phyloP scores from a whole-genome alignment of 352 stramenopile species.

The Globisporangium nagaii region DNA sequence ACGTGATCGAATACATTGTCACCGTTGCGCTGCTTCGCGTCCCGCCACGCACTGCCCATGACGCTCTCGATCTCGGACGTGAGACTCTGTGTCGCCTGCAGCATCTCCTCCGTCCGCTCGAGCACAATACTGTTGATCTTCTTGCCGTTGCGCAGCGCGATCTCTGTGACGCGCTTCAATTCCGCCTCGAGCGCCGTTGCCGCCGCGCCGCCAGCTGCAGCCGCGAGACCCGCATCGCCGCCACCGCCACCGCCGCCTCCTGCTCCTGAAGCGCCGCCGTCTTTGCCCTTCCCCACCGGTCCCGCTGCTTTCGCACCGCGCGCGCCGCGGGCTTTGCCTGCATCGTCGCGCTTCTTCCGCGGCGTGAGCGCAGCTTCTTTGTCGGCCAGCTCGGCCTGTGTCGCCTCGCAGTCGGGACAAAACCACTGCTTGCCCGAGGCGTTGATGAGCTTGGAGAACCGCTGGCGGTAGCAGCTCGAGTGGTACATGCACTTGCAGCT shows the following conservation, averaged over 20 bases:
- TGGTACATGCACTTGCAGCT: slow-evolving; percentile 85
- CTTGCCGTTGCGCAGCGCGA: slow-evolving; percentile 60
- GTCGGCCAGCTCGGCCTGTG: slow-evolving; percentile 26
- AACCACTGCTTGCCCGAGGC: slow-evolving; percentile 67
- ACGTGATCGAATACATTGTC: too few species aligned
- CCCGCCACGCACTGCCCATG: slow-evolving; percentile 26
- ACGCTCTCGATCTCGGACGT: slow-evolving; percentile 37
- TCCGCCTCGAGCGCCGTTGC: slow-evolving; percentile 27
- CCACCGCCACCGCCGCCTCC: slow-evolving; percentile 5
- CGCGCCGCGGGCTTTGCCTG: slow-evolving; percentile 14
- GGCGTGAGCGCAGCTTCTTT: slow-evolving; percentile 25
- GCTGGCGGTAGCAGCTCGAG: slow-evolving; percentile 77
- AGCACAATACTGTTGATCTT: slow-evolving; percentile 74
- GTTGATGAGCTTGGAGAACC: slow-evolving; percentile 64
- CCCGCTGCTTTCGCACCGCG: slow-evolving; percentile 15
- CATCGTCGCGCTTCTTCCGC: slow-evolving; percentile 31
- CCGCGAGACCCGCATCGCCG: not conserved
- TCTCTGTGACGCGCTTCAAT: slow-evolving; percentile 61
- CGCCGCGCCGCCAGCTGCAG: not conserved
- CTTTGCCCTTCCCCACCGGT: not conserved
- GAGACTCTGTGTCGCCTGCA: slow-evolving; percentile 51
- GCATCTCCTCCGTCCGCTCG: slow-evolving; percentile 74
- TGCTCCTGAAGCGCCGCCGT: not conserved
- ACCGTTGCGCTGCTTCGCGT: not conserved
- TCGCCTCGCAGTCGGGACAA: slow-evolving; percentile 73